Evolutionary conservation across 1,284 basidiomycete species (phyloP), one percentile per base, ranked within the genome.

Genomic region (Marasmius fiardii): DNA sequence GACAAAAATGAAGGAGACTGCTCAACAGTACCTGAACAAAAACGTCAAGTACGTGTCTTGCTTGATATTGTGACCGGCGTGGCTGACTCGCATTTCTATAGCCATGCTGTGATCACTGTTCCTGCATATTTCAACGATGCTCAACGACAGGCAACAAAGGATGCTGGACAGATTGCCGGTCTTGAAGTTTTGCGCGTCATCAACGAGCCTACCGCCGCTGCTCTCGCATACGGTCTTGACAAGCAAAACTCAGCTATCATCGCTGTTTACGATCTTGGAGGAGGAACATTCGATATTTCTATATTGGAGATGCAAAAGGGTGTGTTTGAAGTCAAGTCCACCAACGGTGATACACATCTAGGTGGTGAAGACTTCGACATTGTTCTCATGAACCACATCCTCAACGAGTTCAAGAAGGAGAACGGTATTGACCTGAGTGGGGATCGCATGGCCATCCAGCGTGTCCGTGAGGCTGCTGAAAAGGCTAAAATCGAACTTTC

Each of bases 41-140:
- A 86, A 87, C 64, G 86, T 98, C 76, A 95, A 92, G 90, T 95
- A 81, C 78, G 90, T 83, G 20, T 10, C 12, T 11, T 20, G 44
- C 53, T 3, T 12, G 12, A 12, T 2, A 39, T 11, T 10, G 7
- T 21, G 20, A 12, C 43, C 21, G 26, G 21, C 54, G 1, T 41
- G 18, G n/a, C 35, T 35, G 44, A 44, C 48, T 33, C 53, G 48
- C 41, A 58, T 35, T 37, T 54, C 21, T 48, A 28, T 61, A 90
- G 86, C 65, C 85, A 88, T 54, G 84, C 85, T 54, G 95, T 98
- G 65, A 80, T 98, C 67, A 98, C 95, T 33, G 96, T 98, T 39
- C 95, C 95, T 3, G 95, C 95, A 0, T 98, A 98, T 79, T 98
- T 98, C 84, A 99, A 99, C 74, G 97, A 99, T 72, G 94, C 96